Evolutionary conservation across 768 basidiomycete genomes (phyloP).

Genomic region (Paxillus rubicundulus): DNA sequence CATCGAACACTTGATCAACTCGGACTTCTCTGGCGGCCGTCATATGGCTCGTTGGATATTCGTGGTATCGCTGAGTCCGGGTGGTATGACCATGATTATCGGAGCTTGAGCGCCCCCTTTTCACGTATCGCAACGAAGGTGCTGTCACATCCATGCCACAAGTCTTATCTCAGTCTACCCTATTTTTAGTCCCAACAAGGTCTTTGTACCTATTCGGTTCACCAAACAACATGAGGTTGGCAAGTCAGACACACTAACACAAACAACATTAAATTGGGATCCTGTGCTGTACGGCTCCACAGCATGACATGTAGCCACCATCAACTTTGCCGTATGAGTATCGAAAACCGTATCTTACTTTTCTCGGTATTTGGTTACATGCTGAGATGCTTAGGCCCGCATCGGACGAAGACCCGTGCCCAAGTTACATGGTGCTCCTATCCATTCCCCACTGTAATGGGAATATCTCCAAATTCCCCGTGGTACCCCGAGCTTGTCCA

Average conservation of each 20-base stretch:
- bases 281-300: slow-evolving; percentile 14
- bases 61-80: background rate
- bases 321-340: slow-evolving; percentile 3
- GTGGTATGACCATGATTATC: slow-evolving; percentile 3
- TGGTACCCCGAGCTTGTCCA: background rate
- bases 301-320: slow-evolving; percentile 15
- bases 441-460: background rate
- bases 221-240: slow-evolving; percentile 12
- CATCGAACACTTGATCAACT: slow-evolving; percentile 7
- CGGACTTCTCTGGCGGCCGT: slow-evolving; percentile 9
- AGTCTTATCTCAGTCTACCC: slow-evolving; percentile 4
- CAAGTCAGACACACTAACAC: slow-evolving; percentile 13
- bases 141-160: slow-evolving; percentile 2
- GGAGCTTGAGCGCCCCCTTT: slow-evolving; percentile 36
- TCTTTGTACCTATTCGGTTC: background rate
- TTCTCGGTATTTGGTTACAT: background rate
- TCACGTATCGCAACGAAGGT: background rate
- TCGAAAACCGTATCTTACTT: background rate
- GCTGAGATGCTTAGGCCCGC: too few species aligned
- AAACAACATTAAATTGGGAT: slow-evolving; percentile 13
- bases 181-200: slow-evolving; percentile 6
- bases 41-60: slow-evolving; percentile 10
- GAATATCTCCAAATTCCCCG: background rate
- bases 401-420: too few species aligned
- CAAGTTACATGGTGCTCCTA: background rate